Conservation (phyloP, 2,329 filamentous ascomycete genomes). For the Xylaria sp. region DNA sequence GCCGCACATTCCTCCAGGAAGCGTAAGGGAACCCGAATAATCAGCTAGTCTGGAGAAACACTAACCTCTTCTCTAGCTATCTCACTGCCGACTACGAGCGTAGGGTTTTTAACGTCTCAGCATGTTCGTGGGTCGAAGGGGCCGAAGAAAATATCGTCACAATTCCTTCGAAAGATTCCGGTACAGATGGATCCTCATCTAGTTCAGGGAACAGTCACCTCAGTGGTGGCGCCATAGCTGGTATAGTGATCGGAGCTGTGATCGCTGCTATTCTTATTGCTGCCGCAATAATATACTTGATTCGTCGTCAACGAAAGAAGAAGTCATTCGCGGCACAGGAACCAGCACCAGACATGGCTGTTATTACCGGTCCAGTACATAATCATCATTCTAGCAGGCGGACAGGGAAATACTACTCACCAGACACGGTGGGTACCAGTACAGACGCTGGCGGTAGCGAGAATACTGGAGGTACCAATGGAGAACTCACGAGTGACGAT, state of each 20-base stretch:
- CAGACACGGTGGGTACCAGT: conserved; percentile 38
- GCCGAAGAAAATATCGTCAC: conserved; percentile 49
- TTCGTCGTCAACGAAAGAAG: conserved; percentile 43
- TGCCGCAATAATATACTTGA: conserved; percentile 28
- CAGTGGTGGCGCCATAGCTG: conserved; percentile 43
- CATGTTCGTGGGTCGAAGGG: conserved; percentile 52
- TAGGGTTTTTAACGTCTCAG: conserved; percentile 54
- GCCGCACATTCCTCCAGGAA: conserved; percentile 53
- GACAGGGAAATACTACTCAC: conserved; percentile 6
- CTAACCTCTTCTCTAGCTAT: conserved; percentile 44
- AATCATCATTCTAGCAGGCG: conserved; percentile 41
- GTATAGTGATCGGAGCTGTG: conserved; percentile 43
- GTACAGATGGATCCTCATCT: conserved; percentile 11
- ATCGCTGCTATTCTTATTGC: conserved; percentile 22
- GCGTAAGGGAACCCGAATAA: conserved; percentile 43
- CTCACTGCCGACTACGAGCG: conserved; percentile 56
- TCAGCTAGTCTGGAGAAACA: background rate
- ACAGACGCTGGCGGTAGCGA: conserved; percentile 26
- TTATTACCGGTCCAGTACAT: conserved; percentile 49
- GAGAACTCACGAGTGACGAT: background rate
- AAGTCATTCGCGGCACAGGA: conserved; percentile 34
- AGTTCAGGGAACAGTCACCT: conserved; percentile 23
- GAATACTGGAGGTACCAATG: conserved; percentile 12
- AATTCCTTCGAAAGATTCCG: conserved; percentile 43
- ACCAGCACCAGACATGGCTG: conserved; percentile 43